Base-by-base conservation (phyloP, 768 basidiomycete species). In the Panaeolus papilionaceus region DNA sequence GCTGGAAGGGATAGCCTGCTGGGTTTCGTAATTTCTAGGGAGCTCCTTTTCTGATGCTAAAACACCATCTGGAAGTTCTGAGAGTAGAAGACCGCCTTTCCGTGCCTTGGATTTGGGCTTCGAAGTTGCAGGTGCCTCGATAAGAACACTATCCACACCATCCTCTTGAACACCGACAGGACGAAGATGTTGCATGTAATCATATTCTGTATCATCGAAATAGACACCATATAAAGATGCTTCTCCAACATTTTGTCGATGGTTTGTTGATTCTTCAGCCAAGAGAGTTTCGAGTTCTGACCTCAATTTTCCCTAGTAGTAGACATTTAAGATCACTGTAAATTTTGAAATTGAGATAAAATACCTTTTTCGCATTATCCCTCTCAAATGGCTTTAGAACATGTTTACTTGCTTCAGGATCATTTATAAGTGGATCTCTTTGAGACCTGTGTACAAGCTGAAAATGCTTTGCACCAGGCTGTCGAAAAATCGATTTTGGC, bases 151-250 rank as follows among this genome's bases (percentile, higher is more conserved):
- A 44, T 95, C 94, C 8, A 92, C 88, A 11, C 93, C 92, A 51
- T 90, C 93, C 75, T 94, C 93, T 66, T 90, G 86, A 12, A 86
- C 73, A 3, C 94, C 94, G 62, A 94, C 88, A 2, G 86, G 72
- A 12, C 94, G 91, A 51, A 99, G 87, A 79, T 99, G 98, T 77
- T 96, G 92, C 93, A 98, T 95, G 82, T 99, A 99, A 79, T 99
- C 94, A 82, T 99, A 99, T 67, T 95, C 87, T 6, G 94, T 92
- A 75, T 99, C 96, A 80, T 99, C 96, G 79, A 88, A 99, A 80
- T 94, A 94, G 75, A 99, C 81, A 3, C 96, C 98, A 77, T 98
- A 96, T 9, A 88, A 76, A 6, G 92, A 82, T 0, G 98, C 98
- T 80, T 99, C 94, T 66, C 97, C 98, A 62, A 92, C 83, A 69